These are phyloP conservation scores for Colletotrichum costaricense DNA, from an alignment of 2,329 filamentous ascomycete genomes.

Conservation along the genomic window DNA sequence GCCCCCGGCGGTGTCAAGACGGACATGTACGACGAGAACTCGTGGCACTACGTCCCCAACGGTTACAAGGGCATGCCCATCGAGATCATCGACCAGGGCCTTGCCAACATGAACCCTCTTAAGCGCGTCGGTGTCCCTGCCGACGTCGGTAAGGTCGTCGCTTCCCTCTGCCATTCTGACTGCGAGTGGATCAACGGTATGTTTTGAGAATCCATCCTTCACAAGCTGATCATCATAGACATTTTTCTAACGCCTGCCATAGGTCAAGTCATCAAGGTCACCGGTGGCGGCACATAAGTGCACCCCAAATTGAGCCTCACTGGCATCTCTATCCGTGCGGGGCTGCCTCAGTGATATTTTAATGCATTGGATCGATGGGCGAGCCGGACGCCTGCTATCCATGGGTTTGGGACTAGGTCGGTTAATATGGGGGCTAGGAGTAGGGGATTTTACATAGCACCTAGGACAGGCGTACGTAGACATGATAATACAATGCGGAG, in stretches of 20 bases:
- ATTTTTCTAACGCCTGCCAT: conserved; percentile 62
- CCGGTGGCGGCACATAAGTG: conserved; percentile 44
- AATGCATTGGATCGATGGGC: conserved; percentile 20
- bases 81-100: conserved; percentile 64
- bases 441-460: background rate
- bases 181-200: conserved; percentile 75
- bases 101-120: conserved; percentile 69
- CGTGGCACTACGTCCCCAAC: conserved; percentile 73
- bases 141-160: conserved; percentile 69
- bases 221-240: conserved; percentile 55
- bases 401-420: conserved; percentile 1
- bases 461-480: conserved; percentile 26
- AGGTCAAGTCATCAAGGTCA: conserved; percentile 54
- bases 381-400: conserved; percentile 21
- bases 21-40: conserved; percentile 81
- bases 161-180: conserved; percentile 65
- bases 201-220: conserved; percentile 38
- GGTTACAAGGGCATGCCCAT: conserved; percentile 62
- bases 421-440: conserved; percentile 9
- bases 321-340: conserved; percentile 16
- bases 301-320: background rate
- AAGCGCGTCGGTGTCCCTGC: conserved; percentile 67
- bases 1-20: conserved; percentile 80
- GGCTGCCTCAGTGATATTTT: conserved; percentile 13
- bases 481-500: conserved; percentile 3